phyloP scores from a whole-genome alignment of 2,329 filamentous ascomycete genomes.

The Pseudogymnoascus verrucosus region DNA sequence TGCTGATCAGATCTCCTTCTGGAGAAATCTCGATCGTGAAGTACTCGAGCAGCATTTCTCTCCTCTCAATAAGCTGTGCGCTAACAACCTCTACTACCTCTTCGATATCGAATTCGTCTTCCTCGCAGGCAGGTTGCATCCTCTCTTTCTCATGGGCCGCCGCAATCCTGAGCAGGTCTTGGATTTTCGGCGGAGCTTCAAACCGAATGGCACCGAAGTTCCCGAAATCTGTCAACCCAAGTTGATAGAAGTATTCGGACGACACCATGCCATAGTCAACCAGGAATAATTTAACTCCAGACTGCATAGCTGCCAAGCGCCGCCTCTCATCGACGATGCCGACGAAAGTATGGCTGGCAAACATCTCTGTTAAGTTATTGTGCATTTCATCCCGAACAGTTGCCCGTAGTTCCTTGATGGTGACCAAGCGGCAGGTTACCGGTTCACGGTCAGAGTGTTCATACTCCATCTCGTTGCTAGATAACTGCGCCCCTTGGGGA shows the following conservation, averaged over 20 bases:
- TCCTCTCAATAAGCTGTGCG: constrained; percentile 61
- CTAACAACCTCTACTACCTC: constrained; percentile 59
- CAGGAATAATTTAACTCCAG: constrained; percentile 83
- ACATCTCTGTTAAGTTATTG: constrained; percentile 75
- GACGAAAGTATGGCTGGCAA: constrained; percentile 84
- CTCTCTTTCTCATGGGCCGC: constrained; percentile 60
- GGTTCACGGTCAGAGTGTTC: constrained; percentile 62
- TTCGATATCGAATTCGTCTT: constrained; percentile 55
- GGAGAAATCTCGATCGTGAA: constrained; percentile 79
- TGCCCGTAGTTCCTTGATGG: constrained; percentile 74
- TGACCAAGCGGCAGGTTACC: constrained; percentile 66
- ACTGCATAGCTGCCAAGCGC: constrained; percentile 85
- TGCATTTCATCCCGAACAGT: constrained; percentile 77
- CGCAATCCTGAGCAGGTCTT: constrained; percentile 63
- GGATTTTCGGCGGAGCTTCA: constrained; percentile 63
- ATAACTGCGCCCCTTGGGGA: constrained; percentile 21
- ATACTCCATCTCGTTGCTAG: constrained; percentile 55
- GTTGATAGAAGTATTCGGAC: constrained; percentile 90
- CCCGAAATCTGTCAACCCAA: constrained; percentile 88
- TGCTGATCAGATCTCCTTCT: constrained; percentile 65
- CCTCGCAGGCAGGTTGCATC: constrained; percentile 22
- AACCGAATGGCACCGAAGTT: constrained; percentile 87
- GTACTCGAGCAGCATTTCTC: constrained; percentile 87
- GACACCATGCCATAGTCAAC: constrained; percentile 85
- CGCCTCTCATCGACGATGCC: constrained; percentile 82